Evolutionary conservation across 192 early-diverging fungal genomes (phyloP), one percentile per base, ranked within the genome.

Genomic region (Jimgerdemannia flammicorona): DNA sequence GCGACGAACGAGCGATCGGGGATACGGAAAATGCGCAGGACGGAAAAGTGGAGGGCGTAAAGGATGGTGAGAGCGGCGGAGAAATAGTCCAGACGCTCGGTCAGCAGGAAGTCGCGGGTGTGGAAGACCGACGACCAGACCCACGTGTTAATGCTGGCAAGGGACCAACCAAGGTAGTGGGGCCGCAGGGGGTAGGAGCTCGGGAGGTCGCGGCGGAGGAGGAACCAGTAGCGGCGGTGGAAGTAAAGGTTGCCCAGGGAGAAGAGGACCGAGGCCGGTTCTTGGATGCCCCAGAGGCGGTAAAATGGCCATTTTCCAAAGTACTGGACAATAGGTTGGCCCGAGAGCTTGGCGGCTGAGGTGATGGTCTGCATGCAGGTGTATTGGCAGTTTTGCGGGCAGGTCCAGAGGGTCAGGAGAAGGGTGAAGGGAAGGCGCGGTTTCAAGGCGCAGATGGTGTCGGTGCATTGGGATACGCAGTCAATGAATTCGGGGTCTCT

Each of bases 271-370:
- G 93, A 93, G 0, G 95, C 96, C 0, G 97, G 96, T 81, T 99
- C 98, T 78, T 99, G 98, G 66, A 98, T 87, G 7, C 98, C 98
- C 65, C 83, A 72, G 0, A 97, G 40, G 1, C 98, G 89, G 42
- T 87, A 78, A 82, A 99, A 99, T 3, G 98, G 96, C 98, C 98
- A 98, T 82, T 99, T 99, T 64, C 97, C 97, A 78, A 95, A 91
- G 80, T 93, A 99, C 80, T 99, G 97, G 69, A 93, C 88, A 9
- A 97, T 84, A 2, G 17, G 71, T 8, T 79, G 70, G 29, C 81
- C 81, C 14, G 70, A 70, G 63, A 90, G 71, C 40, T 41, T 68
- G 4, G 90, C 88, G 2, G 40, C 8, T 2, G 65, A 71, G 0
- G 96, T 96, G 54, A 93, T 79, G 17, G 79, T 59, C 40, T 94